These are phyloP conservation scores for Extremus antarcticus DNA, from an alignment of 495 filamentous ascomycete genomes.

Conservation along the genomic window DNA sequence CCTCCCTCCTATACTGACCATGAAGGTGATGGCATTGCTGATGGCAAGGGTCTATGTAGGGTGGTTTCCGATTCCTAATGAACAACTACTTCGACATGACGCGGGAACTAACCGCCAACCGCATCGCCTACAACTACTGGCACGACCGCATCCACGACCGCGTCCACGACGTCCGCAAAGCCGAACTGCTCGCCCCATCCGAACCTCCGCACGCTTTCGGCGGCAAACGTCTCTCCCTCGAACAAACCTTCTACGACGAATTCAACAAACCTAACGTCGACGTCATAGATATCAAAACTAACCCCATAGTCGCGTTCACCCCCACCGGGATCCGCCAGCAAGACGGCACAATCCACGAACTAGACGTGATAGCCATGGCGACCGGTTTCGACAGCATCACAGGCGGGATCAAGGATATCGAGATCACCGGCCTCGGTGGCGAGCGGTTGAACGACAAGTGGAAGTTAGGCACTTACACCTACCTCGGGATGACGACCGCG, in stretches of 20 bases:
- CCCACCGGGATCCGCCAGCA: constrained; percentile 34
- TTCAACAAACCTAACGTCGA: constrained; percentile 45
- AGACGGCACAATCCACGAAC: constrained; percentile 33
- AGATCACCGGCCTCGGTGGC: constrained; percentile 33
- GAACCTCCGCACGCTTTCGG: constrained; percentile 45
- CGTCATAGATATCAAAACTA: constrained; percentile 38
- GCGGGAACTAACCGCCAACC: constrained; percentile 35
- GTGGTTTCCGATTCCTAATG: constrained; percentile 36
- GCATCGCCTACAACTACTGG: constrained; percentile 46
- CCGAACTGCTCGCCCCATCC: constrained; percentile 42
- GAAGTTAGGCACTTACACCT: constrained; percentile 37
- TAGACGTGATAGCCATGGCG: constrained; percentile 39
- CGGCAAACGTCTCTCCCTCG: constrained; percentile 44
- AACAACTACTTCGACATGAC: constrained; percentile 39
- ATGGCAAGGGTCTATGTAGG: constrained; percentile 1
- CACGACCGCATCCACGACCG: constrained; percentile 38
- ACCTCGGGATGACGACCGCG: constrained; percentile 38
- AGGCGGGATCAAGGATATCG: constrained; percentile 38
- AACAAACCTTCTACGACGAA: constrained; percentile 46
- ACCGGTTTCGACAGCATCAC: constrained; percentile 48
- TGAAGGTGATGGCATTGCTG: background rate
- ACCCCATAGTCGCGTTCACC: constrained; percentile 40
- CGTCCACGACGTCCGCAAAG: constrained; percentile 37
- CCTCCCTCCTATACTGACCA: background rate
- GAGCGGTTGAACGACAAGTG: constrained; percentile 38